phyloP scores from a whole-genome alignment of 1,284 basidiomycete genomes.

The Pseudozyma hubeiensis region DNA sequence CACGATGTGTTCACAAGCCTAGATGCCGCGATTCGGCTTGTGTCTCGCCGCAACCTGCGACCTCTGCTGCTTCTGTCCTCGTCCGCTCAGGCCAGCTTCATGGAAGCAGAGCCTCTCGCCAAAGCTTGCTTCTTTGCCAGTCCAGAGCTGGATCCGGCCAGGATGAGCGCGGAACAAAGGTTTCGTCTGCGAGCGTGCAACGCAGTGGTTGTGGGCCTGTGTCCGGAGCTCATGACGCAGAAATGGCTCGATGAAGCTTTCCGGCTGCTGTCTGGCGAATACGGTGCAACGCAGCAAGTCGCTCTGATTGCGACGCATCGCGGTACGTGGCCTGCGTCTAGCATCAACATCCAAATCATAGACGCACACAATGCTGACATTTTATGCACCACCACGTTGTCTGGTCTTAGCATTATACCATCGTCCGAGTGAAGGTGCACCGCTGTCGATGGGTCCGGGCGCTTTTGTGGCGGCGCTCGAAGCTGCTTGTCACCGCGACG shows the following conservation, averaged over 20 bases:
- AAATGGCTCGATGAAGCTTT: conserved; percentile 45
- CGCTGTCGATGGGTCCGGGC: conserved; percentile 44
- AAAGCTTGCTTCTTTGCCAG: conserved; percentile 21
- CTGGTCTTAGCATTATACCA: conserved; percentile 35
- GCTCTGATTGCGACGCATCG: conserved; percentile 44
- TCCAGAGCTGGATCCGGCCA: conserved; percentile 15
- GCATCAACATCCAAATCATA: neutral
- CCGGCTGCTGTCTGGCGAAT: conserved; percentile 33
- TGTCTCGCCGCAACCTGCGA: conserved; percentile 18
- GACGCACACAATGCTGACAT: no score
- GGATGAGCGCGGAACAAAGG: conserved; percentile 8
- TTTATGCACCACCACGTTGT: no score
- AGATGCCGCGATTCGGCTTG: conserved; percentile 27
- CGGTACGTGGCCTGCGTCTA: conserved; percentile 23
- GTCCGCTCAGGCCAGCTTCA: conserved; percentile 30
- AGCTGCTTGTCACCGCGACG: conserved; percentile 19
- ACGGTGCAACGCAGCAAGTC: conserved; percentile 14
- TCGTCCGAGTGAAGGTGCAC: conserved; percentile 22
- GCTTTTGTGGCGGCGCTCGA: conserved; percentile 43
- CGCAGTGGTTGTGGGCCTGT: conserved; percentile 43
- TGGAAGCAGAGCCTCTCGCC: conserved; percentile 1
- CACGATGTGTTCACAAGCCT: conserved; percentile 43
- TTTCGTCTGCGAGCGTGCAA: conserved; percentile 23
- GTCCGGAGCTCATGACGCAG: conserved; percentile 45
- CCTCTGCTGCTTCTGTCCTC: conserved; percentile 27